These are phyloP conservation scores for Posidonia oceanica DNA, from an alignment of 116 monocot species.

Conservation along the genomic window DNA sequence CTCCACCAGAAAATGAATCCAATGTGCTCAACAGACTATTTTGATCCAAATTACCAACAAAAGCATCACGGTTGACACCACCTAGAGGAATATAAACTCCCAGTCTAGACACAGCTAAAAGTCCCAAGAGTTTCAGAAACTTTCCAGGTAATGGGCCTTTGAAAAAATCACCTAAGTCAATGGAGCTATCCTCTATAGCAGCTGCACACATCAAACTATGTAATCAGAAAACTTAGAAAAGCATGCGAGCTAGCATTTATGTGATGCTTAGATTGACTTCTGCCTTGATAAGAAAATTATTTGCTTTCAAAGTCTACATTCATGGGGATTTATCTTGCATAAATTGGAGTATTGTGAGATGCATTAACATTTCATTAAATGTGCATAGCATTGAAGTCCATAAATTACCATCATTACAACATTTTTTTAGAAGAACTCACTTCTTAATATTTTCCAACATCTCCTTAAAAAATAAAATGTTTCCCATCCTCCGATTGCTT, in stretches of 20 bases:
- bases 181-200: constrained; percentile 98
- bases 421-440: too few species aligned
- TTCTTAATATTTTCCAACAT: too few species aligned
- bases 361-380: too few species aligned
- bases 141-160: constrained; percentile 95
- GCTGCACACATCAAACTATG: constrained; percentile 27
- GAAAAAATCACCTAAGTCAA: constrained; percentile 89
- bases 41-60: constrained; percentile 84
- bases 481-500: too few species aligned
- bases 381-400: too few species aligned
- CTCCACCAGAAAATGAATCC: constrained; percentile 98
- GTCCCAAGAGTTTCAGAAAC: constrained; percentile 85
- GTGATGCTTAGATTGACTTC: neutral
- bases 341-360: too few species aligned
- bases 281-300: neutral
- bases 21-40: constrained; percentile 89
- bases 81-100: constrained; percentile 94
- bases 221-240: too few species aligned
- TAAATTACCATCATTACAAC: too few species aligned
- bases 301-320: neutral
- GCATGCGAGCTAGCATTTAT: too few species aligned
- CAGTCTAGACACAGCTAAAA: constrained; percentile 76
- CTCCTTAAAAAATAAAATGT: too few species aligned
- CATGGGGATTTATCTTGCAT: too few species aligned
- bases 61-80: constrained; percentile 88